These are phyloP conservation scores for Penicillium sp. DNA, from an alignment of 2,329 filamentous ascomycete genomes.

Conservation along the genomic window DNA sequence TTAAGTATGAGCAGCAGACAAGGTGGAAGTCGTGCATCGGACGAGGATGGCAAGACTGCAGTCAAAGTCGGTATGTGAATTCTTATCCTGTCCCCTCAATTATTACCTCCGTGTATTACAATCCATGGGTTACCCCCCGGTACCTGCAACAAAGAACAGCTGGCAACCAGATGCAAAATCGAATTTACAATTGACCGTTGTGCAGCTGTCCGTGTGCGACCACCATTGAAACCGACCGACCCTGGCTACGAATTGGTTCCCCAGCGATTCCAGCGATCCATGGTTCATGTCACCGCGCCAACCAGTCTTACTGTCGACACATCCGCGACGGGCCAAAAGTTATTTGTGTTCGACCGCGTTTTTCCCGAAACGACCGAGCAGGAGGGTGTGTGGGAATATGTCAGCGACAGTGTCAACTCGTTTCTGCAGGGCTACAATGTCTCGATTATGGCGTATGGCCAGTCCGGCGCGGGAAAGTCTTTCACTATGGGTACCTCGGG, in stretches of 20 bases:
- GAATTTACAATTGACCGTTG: not conserved
- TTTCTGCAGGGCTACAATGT: constrained; percentile 98
- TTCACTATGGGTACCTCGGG: constrained; percentile 98
- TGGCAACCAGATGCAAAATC: not conserved
- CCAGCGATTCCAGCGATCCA: constrained; percentile 87
- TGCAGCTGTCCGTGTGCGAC: constrained; percentile 85
- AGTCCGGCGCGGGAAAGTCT: constrained; percentile 95
- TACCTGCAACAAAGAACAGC: not conserved
- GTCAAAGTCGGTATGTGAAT: constrained; percentile 86
- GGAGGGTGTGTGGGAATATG: constrained; percentile 89
- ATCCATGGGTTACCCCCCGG: not conserved
- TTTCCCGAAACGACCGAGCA: constrained; percentile 80
- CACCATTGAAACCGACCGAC: constrained; percentile 75
- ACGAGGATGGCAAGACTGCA: constrained; percentile 84
- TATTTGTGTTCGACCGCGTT: constrained; percentile 95
- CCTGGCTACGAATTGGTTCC: constrained; percentile 94
- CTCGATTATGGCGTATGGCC: constrained; percentile 91
- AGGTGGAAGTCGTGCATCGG: constrained; percentile 75
- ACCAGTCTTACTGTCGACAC: constrained; percentile 79
- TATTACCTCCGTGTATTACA: no score
- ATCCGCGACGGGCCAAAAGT: constrained; percentile 88
- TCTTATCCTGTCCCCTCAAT: not conserved
- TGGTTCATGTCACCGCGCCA: constrained; percentile 81
- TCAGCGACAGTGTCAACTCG: constrained; percentile 81
- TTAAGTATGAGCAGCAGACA: constrained; percentile 74